These are phyloP conservation scores for Mucor circinelloides DNA, from an alignment of 371 early-diverging fungal species.

Conservation along the genomic window DNA sequence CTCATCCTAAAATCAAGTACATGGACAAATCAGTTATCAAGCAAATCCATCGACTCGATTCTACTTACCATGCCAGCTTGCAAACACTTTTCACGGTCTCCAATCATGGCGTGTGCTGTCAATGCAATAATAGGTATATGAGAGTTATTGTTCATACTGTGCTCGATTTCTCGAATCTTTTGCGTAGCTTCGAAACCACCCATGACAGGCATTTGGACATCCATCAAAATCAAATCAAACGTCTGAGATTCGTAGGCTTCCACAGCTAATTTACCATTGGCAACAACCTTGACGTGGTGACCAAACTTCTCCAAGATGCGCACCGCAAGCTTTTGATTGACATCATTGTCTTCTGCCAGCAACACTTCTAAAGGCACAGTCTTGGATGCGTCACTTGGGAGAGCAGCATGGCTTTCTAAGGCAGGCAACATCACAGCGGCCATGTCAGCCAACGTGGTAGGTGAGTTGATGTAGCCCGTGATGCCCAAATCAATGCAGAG, in stretches of 20 bases:
- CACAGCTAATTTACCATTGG: slow-evolving; percentile 76
- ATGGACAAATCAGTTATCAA: background rate
- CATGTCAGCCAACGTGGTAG: slow-evolving; percentile 60
- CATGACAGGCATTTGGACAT: slow-evolving; percentile 78
- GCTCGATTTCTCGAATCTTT: slow-evolving; percentile 69
- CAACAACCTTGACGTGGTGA: slow-evolving; percentile 70
- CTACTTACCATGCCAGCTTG: slow-evolving; percentile 68
- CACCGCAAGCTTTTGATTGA: slow-evolving; percentile 81
- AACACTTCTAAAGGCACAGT: slow-evolving; percentile 65
- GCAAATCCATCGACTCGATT: background rate
- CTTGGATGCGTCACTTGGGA: slow-evolving; percentile 56
- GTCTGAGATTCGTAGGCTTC: slow-evolving; percentile 60
- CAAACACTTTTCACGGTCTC: slow-evolving; percentile 78
- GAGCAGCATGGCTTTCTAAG: slow-evolving; percentile 63
- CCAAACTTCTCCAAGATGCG: slow-evolving; percentile 77
- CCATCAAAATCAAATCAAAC: slow-evolving; percentile 81
- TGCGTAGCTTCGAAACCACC: slow-evolving; percentile 80
- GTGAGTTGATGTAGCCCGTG: slow-evolving; percentile 64
- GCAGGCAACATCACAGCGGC: slow-evolving; percentile 70
- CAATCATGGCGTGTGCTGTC: slow-evolving; percentile 84
- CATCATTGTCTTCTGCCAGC: slow-evolving; percentile 81
- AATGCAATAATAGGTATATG: slow-evolving; percentile 77
- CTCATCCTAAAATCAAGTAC: slow-evolving; percentile 65
- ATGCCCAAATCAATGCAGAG: slow-evolving; percentile 67
- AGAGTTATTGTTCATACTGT: slow-evolving; percentile 37